Evolutionary conservation across 1,284 basidiomycete genomes (phyloP).

Genomic region (Ustilago nuda): DNA sequence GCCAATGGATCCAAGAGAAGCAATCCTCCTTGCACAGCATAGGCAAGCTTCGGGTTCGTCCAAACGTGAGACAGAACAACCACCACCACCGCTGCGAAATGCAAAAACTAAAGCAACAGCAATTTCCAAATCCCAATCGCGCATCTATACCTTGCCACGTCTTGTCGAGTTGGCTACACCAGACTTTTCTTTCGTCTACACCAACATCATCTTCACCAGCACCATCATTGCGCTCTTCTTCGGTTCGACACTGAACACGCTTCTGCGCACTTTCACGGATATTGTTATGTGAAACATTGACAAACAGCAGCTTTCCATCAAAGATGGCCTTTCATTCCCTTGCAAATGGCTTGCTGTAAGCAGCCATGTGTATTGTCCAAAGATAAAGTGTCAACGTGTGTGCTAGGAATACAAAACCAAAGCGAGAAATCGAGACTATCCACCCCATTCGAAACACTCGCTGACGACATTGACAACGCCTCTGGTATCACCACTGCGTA

Average conservation of each 20-base stretch:
- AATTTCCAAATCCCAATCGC: constrained; percentile 8
- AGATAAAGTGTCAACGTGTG: neutral
- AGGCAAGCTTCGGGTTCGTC: neutral
- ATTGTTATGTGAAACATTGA: constrained; percentile 19
- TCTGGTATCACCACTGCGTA: constrained; percentile 75
- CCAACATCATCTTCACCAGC: constrained; percentile 78
- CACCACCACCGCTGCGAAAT: too few species aligned
- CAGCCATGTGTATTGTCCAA: neutral
- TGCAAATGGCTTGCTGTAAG: neutral
- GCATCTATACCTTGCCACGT: constrained; percentile 81
- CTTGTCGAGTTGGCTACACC: constrained; percentile 93
- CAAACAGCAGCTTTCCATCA: neutral
- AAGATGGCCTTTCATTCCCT: neutral
- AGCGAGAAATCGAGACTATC: constrained; percentile 6
- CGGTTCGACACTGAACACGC: constrained; percentile 86
- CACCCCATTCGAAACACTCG: constrained; percentile 63
- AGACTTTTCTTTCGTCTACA: constrained; percentile 99
- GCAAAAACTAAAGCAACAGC: neutral
- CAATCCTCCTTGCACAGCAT: neutral
- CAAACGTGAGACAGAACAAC: neutral
- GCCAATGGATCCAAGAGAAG: constrained; percentile 12
- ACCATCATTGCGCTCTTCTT: constrained; percentile 81
- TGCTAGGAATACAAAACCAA: constrained; percentile 2
- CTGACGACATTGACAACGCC: constrained; percentile 70
- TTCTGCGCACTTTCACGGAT: constrained; percentile 80